Evolutionary conservation across 805 yeast genomes (phyloP).

Genomic region (Saccharomyces mikatae): DNA sequence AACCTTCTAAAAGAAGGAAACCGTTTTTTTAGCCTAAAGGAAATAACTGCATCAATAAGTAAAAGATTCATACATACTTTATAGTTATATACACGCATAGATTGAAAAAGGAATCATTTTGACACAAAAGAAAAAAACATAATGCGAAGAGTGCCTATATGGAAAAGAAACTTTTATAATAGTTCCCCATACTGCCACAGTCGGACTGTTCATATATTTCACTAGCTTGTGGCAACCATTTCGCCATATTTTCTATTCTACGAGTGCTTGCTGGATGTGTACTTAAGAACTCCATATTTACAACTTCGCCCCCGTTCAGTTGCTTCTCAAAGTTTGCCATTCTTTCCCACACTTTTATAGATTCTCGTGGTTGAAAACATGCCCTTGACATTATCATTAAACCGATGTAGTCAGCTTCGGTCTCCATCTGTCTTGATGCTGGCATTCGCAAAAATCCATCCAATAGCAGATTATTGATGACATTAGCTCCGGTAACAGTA

Average conservation of each 20-base stretch:
- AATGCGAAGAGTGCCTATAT: neutral
- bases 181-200: slow-evolving; percentile 16
- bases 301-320: slow-evolving; percentile 17
- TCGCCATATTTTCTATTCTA: slow-evolving; percentile 58
- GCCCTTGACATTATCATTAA: slow-evolving; percentile 84
- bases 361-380: slow-evolving; percentile 72
- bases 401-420: slow-evolving; percentile 94
- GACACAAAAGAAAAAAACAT: neutral
- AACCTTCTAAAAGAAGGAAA: neutral
- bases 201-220: slow-evolving; percentile 25
- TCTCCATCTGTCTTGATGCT: slow-evolving; percentile 86
- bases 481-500: slow-evolving; percentile 51
- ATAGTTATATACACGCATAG: neutral
- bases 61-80: neutral
- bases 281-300: slow-evolving; percentile 54
- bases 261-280: slow-evolving; percentile 85
- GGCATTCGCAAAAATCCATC: slow-evolving; percentile 64
- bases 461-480: slow-evolving; percentile 44
- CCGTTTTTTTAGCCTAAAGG: neutral
- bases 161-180: slow-evolving; percentile 12
- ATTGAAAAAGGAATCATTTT: neutral
- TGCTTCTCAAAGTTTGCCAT: slow-evolving; percentile 52
- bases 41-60: neutral
- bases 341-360: slow-evolving; percentile 72
- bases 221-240: slow-evolving; percentile 54